Evolutionary conservation across 495 filamentous ascomycete species (phyloP).

Genomic region (Penicillium manginii): DNA sequence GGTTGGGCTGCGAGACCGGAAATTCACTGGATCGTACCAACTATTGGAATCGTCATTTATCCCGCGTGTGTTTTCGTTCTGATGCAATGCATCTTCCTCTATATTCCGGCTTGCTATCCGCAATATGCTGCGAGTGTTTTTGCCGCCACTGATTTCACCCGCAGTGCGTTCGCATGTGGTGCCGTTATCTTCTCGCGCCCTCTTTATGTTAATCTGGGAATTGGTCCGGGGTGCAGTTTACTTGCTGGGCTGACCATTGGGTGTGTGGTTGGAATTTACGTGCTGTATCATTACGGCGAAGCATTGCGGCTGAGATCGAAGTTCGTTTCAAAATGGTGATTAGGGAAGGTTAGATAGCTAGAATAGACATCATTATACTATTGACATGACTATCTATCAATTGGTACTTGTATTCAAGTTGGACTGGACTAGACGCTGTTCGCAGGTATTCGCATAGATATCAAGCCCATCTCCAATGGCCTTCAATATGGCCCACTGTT

Average conservation of each 20-base stretch:
- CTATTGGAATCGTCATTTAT: slow-evolving; percentile 62
- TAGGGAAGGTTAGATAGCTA: background rate
- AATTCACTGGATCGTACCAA: slow-evolving; percentile 59
- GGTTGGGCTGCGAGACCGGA: slow-evolving; percentile 56
- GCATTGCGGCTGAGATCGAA: slow-evolving; percentile 5
- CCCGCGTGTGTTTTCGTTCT: slow-evolving; percentile 50
- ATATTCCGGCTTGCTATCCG: slow-evolving; percentile 56
- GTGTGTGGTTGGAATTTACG: slow-evolving; percentile 55
- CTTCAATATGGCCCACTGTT: slow-evolving; percentile 22
- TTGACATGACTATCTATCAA: no score
- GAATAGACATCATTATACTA: background rate
- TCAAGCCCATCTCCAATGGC: slow-evolving; percentile 23
- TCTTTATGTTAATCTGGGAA: slow-evolving; percentile 51
- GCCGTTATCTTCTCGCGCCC: slow-evolving; percentile 51
- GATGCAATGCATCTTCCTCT: slow-evolving; percentile 60
- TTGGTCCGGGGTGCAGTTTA: slow-evolving; percentile 54
- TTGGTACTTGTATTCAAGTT: background rate
- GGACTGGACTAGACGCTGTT: background rate
- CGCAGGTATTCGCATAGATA: slow-evolving; percentile 19
- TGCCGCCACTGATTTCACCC: slow-evolving; percentile 53
- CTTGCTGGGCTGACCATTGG: slow-evolving; percentile 41
- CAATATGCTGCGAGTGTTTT: slow-evolving; percentile 58
- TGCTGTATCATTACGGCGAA: slow-evolving; percentile 56
- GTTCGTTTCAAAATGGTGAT: slow-evolving; percentile 15
- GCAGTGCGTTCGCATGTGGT: slow-evolving; percentile 50